Percentiles rank a stretch among this genome's conserved stretches.
Evolutionary conservation across 139 green algal genomes (phyloP).

Genomic region (Chlorella sp.): DNA sequence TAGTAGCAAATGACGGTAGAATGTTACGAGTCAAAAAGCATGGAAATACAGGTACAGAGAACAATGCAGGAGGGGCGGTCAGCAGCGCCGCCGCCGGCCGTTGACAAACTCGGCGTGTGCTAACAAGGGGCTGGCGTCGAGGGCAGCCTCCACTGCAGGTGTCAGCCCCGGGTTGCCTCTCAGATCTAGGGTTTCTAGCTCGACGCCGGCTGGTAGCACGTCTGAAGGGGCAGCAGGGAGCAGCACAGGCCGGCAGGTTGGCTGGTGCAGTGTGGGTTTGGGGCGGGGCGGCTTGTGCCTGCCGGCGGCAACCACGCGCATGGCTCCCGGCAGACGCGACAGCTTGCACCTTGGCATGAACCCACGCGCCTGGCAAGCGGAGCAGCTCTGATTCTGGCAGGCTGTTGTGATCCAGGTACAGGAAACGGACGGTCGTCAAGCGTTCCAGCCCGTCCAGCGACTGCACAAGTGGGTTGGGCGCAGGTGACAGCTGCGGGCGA

Average conservation of each 20-base stretch:
- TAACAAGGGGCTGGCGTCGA: not conserved
- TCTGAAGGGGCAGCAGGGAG: not conserved
- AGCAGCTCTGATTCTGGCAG: slow-evolving; percentile 9
- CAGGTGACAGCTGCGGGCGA: no score
- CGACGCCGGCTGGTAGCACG: not conserved
- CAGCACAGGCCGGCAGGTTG: not conserved
- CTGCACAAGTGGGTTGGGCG: not conserved
- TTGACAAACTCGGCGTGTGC: not conserved
- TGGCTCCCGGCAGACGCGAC: no score
- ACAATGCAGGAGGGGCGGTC: no score
- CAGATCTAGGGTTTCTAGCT: slow-evolving; percentile 15
- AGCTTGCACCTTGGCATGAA: no score
- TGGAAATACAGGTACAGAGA: no score
- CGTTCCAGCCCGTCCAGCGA: not conserved
- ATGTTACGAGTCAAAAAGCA: no score
- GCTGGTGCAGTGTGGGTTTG: not conserved
- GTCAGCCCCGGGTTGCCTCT: slow-evolving; percentile 1
- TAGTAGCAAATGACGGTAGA: no score
- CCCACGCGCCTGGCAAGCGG: not conserved
- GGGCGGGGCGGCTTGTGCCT: not conserved
- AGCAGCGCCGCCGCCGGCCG: not conserved
- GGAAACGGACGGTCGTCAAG: not conserved
- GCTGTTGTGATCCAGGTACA: slow-evolving; percentile 21
- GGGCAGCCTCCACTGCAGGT: not conserved
- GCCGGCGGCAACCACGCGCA: not conserved